Conservation (phyloP, 345 rosid genomes). For the Gossypioides kirkii region DNA sequence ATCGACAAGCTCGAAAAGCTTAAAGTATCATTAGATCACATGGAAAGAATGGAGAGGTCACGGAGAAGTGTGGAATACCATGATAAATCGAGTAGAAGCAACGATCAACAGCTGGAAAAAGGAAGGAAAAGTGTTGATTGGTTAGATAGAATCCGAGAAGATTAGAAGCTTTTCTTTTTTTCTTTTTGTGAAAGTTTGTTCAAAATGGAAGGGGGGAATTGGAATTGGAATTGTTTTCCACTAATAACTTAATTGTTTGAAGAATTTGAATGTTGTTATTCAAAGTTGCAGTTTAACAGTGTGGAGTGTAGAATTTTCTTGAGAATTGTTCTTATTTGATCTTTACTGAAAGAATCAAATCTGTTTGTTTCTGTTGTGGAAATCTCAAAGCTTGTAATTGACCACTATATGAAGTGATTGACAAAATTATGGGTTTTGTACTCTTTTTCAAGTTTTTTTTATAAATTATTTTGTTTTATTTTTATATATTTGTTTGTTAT, state of each 20-base stretch:
- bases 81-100: constrained; percentile 61
- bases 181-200: not conserved
- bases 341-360: not conserved
- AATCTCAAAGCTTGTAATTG: not conserved
- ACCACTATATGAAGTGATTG: not conserved
- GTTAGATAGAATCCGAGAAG: constrained; percentile 43
- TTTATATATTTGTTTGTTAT: too few species aligned
- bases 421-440: too few species aligned
- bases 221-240: not conserved
- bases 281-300: not conserved
- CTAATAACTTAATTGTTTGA: not conserved
- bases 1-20: constrained; percentile 53
- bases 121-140: constrained; percentile 85
- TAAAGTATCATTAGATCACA: constrained; percentile 52
- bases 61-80: constrained; percentile 87
- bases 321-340: not conserved
- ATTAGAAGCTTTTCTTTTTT: not conserved
- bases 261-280: not conserved
- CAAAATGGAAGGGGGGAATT: not conserved
- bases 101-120: constrained; percentile 55
- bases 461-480: too few species aligned
- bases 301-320: not conserved
- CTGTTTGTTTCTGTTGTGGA: not conserved
- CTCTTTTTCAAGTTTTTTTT: too few species aligned
- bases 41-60: constrained; percentile 86